Evolutionary conservation across 176 grass and related monocot genomes (phyloP).

Genomic region (Bromus sterilis): DNA sequence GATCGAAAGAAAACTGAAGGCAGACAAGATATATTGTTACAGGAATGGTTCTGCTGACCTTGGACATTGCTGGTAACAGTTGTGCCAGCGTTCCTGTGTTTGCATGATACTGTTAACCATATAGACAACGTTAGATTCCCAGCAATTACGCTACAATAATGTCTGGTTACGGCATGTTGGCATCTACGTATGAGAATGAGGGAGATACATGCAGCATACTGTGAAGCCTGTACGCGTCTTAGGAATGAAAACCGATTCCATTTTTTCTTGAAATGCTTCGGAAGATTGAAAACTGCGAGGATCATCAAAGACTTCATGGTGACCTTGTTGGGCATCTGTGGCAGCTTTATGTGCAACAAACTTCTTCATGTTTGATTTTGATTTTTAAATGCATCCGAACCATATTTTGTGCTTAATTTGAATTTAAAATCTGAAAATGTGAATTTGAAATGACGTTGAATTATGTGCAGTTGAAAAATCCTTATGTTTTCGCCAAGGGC

Average conservation of each 20-base stretch:
- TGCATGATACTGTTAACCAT: not conserved
- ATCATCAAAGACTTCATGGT: not conserved
- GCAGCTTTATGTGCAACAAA: not conserved
- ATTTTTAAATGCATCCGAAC: not conserved
- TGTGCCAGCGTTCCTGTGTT: not conserved
- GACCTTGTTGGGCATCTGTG: not conserved
- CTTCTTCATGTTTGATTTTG: not conserved
- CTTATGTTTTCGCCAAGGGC: slow-evolving; percentile 38
- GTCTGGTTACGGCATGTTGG: not conserved
- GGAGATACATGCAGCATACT: too few relatives aligned
- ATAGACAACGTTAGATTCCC: not conserved
- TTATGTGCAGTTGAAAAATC: not conserved
- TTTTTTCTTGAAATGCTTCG: not conserved
- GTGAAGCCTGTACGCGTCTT: not conserved
- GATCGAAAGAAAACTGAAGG: not conserved
- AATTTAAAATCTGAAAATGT: not conserved
- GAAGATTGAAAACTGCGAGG: not conserved
- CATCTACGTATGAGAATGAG: not conserved
- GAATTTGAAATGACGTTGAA: not conserved
- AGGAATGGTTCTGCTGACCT: not conserved
- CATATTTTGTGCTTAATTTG: not conserved
- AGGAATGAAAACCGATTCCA: not conserved
- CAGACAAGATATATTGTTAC: not conserved
- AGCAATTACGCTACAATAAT: not conserved
- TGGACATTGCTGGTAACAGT: not conserved